Evolutionary conservation across 1,139 yeast species (phyloP).

Genomic region (Debaryomycetaceae sp.): DNA sequence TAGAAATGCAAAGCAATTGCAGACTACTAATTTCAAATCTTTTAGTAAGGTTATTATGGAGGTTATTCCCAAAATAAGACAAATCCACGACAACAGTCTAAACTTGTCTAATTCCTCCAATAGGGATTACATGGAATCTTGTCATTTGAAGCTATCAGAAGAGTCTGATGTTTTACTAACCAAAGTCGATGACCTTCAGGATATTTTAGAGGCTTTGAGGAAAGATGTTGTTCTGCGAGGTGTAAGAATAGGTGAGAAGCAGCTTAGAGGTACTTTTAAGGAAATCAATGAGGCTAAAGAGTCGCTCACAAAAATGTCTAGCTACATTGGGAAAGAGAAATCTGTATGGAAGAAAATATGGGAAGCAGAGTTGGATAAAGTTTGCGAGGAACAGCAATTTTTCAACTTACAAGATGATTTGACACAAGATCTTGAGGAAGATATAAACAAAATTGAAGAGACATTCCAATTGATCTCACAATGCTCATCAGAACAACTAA

Average conservation of each 20-base stretch:
- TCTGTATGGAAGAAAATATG: constrained; percentile 88
- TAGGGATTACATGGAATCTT: constrained; percentile 70
- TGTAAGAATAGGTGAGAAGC: constrained; percentile 74
- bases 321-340: constrained; percentile 65
- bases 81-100: constrained; percentile 44
- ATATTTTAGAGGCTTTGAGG: constrained; percentile 82
- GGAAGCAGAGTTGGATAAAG: constrained; percentile 87
- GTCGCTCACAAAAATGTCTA: constrained; percentile 52
- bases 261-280: constrained; percentile 60
- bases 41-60: constrained; percentile 43
- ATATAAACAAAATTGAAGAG: constrained; percentile 72
- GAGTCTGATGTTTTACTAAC: constrained; percentile 75
- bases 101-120: constrained; percentile 46
- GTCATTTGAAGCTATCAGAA: constrained; percentile 69
- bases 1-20: constrained; percentile 62
- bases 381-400: constrained; percentile 92
- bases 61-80: constrained; percentile 46
- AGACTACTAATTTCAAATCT: constrained; percentile 39
- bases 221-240: constrained; percentile 93
- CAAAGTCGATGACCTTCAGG: constrained; percentile 88
- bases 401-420: constrained; percentile 87
- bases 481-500: constrained; percentile 75
- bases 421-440: constrained; percentile 75
- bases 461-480: constrained; percentile 79
- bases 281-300: constrained; percentile 60